Conservation (phyloP, 805 yeast species). For the Teunomyces atbi region DNA sequence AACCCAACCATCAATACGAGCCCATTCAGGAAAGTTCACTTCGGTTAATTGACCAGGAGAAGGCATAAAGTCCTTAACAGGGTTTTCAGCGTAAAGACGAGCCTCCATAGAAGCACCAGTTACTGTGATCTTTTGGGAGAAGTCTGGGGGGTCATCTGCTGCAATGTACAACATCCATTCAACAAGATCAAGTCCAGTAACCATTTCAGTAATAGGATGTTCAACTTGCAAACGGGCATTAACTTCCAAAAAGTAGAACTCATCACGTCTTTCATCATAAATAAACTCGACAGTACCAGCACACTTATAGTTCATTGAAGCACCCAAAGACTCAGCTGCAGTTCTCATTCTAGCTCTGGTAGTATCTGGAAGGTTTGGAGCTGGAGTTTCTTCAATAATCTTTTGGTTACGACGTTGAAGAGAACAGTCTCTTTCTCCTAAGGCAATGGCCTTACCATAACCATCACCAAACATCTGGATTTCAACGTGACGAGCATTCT, state of each 20-base stretch:
- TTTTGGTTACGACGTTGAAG: slow-evolving; percentile 96
- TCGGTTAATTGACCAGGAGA: slow-evolving; percentile 93
- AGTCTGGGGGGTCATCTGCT: slow-evolving; percentile 84
- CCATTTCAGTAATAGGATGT: slow-evolving; percentile 95
- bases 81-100: slow-evolving; percentile 94
- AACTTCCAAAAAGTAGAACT: slow-evolving; percentile 92
- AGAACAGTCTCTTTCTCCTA: slow-evolving; percentile 98
- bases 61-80: slow-evolving; percentile 91
- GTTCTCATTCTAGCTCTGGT: slow-evolving; percentile 73
- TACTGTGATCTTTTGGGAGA: slow-evolving; percentile 53
- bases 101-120: slow-evolving; percentile 97
- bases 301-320: slow-evolving; percentile 84
- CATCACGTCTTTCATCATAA: slow-evolving; percentile 81
- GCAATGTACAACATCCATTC: slow-evolving; percentile 97
- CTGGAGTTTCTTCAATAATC: slow-evolving; percentile 96
- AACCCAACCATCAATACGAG: slow-evolving; percentile 95
- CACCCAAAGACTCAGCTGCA: slow-evolving; percentile 82
- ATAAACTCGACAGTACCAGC: slow-evolving; percentile 98
- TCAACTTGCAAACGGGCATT: slow-evolving; percentile 97
- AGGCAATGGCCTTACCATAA: slow-evolving; percentile 83
- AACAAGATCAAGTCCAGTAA: slow-evolving; percentile 90
- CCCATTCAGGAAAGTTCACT: slow-evolving; percentile 83
- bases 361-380: slow-evolving; percentile 83
- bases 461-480: slow-evolving; percentile 98
- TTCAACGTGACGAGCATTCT: slow-evolving; percentile 94